Evolutionary conservation across 805 yeast genomes (phyloP).

Genomic region (Ogataea nonfermentans): DNA sequence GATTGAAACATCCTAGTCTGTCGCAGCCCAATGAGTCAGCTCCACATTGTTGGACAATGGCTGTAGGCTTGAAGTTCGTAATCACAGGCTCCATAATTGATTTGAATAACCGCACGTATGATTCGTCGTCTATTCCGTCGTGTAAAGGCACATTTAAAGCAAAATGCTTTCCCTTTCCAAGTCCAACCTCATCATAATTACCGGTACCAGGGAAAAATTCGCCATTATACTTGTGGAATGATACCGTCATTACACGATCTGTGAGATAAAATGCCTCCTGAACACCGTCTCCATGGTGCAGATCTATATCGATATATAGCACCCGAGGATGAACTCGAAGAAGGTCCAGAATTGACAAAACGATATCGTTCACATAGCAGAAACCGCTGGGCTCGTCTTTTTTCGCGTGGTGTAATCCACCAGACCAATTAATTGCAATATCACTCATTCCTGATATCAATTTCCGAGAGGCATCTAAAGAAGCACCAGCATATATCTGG

Average conservation of each 20-base stretch:
- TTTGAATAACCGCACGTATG: slow-evolving; percentile 72
- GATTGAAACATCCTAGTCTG: slow-evolving; percentile 88
- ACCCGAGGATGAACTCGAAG: slow-evolving; percentile 90
- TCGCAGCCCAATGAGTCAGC: slow-evolving; percentile 95
- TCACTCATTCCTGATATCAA: slow-evolving; percentile 84
- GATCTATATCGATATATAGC: slow-evolving; percentile 88
- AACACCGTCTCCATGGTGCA: slow-evolving; percentile 98
- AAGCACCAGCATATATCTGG: slow-evolving; percentile 87
- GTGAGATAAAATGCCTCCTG: slow-evolving; percentile 95
- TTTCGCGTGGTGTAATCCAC: slow-evolving; percentile 96
- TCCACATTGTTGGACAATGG: slow-evolving; percentile 94
- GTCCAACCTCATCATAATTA: slow-evolving; percentile 81
- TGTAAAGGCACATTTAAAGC: slow-evolving; percentile 89
- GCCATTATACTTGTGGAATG: slow-evolving; percentile 91
- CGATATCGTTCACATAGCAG: slow-evolving; percentile 94
- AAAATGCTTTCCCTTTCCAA: slow-evolving; percentile 85
- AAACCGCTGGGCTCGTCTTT: slow-evolving; percentile 93
- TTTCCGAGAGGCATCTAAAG: slow-evolving; percentile 88
- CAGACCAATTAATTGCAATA: slow-evolving; percentile 94
- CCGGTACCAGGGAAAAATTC: slow-evolving; percentile 98
- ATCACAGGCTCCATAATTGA: slow-evolving; percentile 88
- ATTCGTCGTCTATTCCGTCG: slow-evolving; percentile 94
- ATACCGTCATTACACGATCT: slow-evolving; percentile 94
- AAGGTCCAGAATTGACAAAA: slow-evolving; percentile 78
- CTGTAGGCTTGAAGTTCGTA: slow-evolving; percentile 88